Evolutionary conservation across 164 flowering plant species (phyloP).

Genomic region (Sextonia rubra): DNA sequence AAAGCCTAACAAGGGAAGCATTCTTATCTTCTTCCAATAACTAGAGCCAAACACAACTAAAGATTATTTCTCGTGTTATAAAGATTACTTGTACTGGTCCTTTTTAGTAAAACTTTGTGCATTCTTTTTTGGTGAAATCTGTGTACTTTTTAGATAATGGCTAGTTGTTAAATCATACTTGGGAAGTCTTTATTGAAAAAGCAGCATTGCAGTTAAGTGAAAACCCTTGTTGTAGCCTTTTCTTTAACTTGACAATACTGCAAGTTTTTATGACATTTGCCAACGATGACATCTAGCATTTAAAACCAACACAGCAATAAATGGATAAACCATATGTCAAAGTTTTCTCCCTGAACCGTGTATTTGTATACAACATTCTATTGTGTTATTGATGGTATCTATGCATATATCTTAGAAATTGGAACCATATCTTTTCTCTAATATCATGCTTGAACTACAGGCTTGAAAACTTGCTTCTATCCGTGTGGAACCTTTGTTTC

Average conservation of each 20-base stretch:
- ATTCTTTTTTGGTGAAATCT: not conserved
- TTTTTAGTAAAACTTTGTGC: no score
- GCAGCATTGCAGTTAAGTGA: no score
- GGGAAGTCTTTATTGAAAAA: no score
- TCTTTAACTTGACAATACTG: not conserved
- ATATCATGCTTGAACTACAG: slow-evolving; percentile 21
- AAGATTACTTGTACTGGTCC: no score
- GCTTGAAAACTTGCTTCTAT: slow-evolving; percentile 36
- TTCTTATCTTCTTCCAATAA: no score
- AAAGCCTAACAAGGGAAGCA: no score
- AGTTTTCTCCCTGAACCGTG: not conserved
- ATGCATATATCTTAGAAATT: not conserved
- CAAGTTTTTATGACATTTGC: no score
- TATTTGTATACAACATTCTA: not conserved
- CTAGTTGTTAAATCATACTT: no score
- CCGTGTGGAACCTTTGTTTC: slow-evolving; percentile 44
- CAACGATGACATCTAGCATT: not conserved
- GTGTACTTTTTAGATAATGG: not conserved
- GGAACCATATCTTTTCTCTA: not conserved
- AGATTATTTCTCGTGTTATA: no score
- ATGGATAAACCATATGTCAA: not conserved
- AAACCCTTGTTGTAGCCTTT: not conserved
- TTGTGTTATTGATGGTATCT: not conserved
- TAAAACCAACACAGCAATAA: not conserved
- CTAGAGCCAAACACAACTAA: no score